These are phyloP conservation scores for Mycena pura DNA, from an alignment of 768 basidiomycete genomes.

Conservation along the genomic window DNA sequence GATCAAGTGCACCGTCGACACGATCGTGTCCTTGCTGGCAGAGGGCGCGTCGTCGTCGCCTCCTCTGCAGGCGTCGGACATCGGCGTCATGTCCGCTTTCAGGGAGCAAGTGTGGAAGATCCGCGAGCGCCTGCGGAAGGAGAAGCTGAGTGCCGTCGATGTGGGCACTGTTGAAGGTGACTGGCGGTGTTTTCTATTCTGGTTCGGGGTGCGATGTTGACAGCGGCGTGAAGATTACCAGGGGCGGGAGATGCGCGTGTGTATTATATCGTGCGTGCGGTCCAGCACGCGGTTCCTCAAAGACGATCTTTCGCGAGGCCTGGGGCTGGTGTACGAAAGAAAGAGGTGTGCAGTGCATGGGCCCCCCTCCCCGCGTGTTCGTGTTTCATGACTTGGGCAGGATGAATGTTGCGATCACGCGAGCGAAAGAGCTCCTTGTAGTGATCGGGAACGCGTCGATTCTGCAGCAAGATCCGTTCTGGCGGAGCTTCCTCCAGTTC, in stretches of 20 bases:
- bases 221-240: neutral
- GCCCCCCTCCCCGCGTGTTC: neutral
- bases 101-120: slow-evolving; percentile 60
- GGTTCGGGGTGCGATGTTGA: neutral
- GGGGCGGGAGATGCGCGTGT: slow-evolving; percentile 34
- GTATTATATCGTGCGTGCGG: slow-evolving; percentile 59
- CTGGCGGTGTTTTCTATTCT: neutral
- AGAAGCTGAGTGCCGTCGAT: slow-evolving; percentile 49
- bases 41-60: slow-evolving; percentile 46
- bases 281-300: slow-evolving; percentile 52
- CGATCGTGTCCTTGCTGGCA: slow-evolving; percentile 46
- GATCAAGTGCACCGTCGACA: slow-evolving; percentile 46
- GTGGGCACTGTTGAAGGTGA: slow-evolving; percentile 59
- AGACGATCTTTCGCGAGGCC: slow-evolving; percentile 53
- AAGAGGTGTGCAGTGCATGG: slow-evolving; percentile 44
- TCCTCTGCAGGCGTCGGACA: slow-evolving; percentile 47
- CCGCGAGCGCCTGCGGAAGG: slow-evolving; percentile 51
- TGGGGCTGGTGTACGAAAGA: slow-evolving; percentile 53
- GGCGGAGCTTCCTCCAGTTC: slow-evolving; percentile 59
- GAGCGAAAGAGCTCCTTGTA: slow-evolving; percentile 59
- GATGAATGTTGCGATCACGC: slow-evolving; percentile 62
- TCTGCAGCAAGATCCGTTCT: slow-evolving; percentile 54
- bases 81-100: slow-evolving; percentile 61
- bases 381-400: slow-evolving; percentile 34
- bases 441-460: slow-evolving; percentile 53